Conservation (phyloP, 805 yeast species). For the Yamadazyma sp. region DNA sequence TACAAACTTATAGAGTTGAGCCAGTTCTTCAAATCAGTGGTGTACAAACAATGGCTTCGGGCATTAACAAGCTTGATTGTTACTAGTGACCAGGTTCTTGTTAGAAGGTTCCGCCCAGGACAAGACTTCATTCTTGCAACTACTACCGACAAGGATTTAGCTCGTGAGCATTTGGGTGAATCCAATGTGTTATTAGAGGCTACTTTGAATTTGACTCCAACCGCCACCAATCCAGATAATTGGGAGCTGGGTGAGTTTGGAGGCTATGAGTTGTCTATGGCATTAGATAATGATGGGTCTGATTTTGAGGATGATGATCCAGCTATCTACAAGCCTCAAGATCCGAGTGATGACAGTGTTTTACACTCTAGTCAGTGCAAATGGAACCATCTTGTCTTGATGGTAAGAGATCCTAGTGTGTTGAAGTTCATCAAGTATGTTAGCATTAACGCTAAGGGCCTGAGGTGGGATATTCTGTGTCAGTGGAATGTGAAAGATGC, state of each 20-base stretch:
- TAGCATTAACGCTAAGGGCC: conserved; percentile 81
- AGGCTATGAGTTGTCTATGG: conserved; percentile 92
- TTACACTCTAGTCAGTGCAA: conserved; percentile 75
- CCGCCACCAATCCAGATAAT: conserved; percentile 49
- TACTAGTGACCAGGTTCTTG: conserved; percentile 63
- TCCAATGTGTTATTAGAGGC: conserved; percentile 64
- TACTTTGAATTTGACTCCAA: conserved; percentile 78
- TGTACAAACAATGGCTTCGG: conserved; percentile 70
- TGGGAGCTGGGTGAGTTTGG: conserved; percentile 93
- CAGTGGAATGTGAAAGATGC: conserved; percentile 71
- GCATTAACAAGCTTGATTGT: conserved; percentile 61
- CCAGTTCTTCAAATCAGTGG: conserved; percentile 54
- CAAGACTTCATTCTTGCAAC: conserved; percentile 92
- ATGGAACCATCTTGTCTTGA: conserved; percentile 78
- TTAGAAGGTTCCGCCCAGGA: conserved; percentile 93
- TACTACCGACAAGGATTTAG: conserved; percentile 41
- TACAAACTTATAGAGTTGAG: conserved; percentile 53
- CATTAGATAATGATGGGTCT: conserved; percentile 47
- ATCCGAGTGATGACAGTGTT: conserved; percentile 69
- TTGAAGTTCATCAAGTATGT: conserved; percentile 91
- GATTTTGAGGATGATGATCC: conserved; percentile 67
- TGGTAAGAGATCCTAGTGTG: conserved; percentile 82
- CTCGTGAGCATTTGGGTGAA: conserved; percentile 36
- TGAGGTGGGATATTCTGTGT: conserved; percentile 86
- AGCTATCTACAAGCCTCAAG: conserved; percentile 65